A percentile compares a stretch with the other conserved stretches of the same genome.
Conservation (phyloP, 176 grass and related monocot species). For the Triticum monococcum region DNA sequence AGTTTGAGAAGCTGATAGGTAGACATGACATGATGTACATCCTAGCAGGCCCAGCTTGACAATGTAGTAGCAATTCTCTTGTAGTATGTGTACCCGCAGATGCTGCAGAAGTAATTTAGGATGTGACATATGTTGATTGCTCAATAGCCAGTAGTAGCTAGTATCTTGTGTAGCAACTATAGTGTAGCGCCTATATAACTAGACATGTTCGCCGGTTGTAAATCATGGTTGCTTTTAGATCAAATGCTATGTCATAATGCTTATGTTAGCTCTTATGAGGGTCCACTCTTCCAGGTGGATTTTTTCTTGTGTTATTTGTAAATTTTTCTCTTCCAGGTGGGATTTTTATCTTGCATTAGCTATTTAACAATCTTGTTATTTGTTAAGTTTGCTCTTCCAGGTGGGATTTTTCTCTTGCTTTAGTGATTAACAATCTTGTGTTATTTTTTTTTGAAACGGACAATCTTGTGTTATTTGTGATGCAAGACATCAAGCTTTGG, state of each 20-base stretch:
- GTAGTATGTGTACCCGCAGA: constrained; percentile 38
- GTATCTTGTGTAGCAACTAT: constrained; percentile 1
- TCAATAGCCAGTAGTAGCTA: constrained; percentile 13
- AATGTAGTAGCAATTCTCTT: constrained; percentile 26
- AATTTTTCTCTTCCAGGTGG: too few relatives aligned
- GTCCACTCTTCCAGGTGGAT: not conserved
- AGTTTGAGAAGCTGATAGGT: constrained; percentile 21
- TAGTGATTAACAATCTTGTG: too few relatives aligned
- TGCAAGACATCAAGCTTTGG: not conserved
- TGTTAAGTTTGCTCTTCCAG: too few relatives aligned
- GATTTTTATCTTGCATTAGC: too few relatives aligned
- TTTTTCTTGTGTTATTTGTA: not conserved
- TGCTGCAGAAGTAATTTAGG: constrained; percentile 42
- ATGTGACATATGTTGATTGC: constrained; percentile 29
- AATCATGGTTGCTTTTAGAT: not conserved
- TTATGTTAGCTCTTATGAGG: not conserved
- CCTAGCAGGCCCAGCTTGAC: constrained; percentile 3
- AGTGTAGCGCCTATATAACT: not conserved
- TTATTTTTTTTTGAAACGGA: too few relatives aligned
- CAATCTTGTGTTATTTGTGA: too few relatives aligned
- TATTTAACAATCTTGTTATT: too few relatives aligned
- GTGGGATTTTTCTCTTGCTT: too few relatives aligned
- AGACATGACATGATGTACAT: constrained; percentile 33
- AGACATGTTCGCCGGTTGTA: not conserved
- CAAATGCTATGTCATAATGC: not conserved